A percentile compares a stretch with the other conserved stretches of the same genome.
These are phyloP conservation scores for Trichopus zeylanicus DNA, from an alignment of 116 monocot genomes.

Conservation along the genomic window DNA sequence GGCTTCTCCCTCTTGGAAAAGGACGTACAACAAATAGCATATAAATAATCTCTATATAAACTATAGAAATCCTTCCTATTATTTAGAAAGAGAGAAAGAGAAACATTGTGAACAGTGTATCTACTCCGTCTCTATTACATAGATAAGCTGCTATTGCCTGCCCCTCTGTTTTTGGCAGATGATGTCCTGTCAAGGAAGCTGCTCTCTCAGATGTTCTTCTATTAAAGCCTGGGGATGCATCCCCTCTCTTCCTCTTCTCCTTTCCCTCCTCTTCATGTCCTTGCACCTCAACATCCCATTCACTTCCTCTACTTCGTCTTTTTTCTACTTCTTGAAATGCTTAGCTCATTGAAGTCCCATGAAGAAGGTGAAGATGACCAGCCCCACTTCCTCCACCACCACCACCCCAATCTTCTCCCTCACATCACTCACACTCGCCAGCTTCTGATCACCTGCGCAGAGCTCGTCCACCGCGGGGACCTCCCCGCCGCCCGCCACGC, in stretches of 20 bases:
- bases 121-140: slow-evolving; percentile 10
- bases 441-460: slow-evolving; percentile 68
- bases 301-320: too few species aligned
- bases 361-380: slow-evolving; percentile 38
- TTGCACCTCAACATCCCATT: background rate
- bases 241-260: slow-evolving; percentile 2
- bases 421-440: slow-evolving; percentile 17
- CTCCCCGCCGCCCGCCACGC: slow-evolving; percentile 40
- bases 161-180: slow-evolving; percentile 73
- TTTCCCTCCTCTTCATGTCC: slow-evolving; percentile 4
- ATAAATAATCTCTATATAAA: too few species aligned
- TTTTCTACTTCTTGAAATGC: too few species aligned
- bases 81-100: slow-evolving; percentile 17
- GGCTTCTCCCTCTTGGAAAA: too few species aligned
- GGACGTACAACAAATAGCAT: too few species aligned
- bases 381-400: slow-evolving; percentile 3
- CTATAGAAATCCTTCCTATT: background rate
- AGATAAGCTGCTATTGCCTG: slow-evolving; percentile 6
- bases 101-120: slow-evolving; percentile 16
- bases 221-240: slow-evolving; percentile 49
- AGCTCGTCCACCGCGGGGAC: slow-evolving; percentile 50
- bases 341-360: slow-evolving; percentile 58
- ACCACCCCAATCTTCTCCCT: slow-evolving; percentile 18
- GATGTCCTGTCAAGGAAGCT: slow-evolving; percentile 75
- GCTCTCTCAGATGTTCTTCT: slow-evolving; percentile 74